Percentiles rank a stretch among this genome's conserved stretches.
Evolutionary conservation across 202 grass and related monocot genomes (phyloP).

Genomic region (Brachypodium distachyon): DNA sequence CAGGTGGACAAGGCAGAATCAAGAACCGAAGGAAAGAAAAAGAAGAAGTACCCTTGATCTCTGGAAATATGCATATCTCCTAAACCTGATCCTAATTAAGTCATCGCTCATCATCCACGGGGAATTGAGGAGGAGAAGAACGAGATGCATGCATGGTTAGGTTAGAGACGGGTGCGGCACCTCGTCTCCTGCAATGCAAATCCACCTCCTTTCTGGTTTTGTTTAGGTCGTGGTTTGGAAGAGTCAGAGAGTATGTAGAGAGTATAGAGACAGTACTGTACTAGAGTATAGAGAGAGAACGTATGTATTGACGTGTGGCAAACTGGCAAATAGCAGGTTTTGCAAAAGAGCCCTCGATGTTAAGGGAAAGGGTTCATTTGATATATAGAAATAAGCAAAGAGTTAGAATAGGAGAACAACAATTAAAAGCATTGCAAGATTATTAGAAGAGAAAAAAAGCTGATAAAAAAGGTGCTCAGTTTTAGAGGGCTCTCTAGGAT

Average conservation of each 20-base stretch:
- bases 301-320: too few species aligned
- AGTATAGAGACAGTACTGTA: neutral
- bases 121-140: neutral
- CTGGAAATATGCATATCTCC: neutral
- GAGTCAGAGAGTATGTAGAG: neutral
- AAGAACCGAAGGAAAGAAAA: neutral
- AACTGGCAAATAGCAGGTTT: neutral
- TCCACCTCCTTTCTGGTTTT: neutral
- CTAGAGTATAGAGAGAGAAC: neutral
- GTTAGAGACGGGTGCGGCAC: neutral
- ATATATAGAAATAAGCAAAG: neutral
- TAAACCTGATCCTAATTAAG: neutral
- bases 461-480: neutral
- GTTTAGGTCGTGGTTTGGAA: neutral
- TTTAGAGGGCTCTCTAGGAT: neutral
- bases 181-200: neutral
- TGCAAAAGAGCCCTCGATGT: neutral
- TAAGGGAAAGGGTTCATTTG: neutral
- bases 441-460: neutral
- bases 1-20: neutral
- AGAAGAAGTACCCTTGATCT: neutral
- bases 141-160: neutral
- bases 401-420: neutral
- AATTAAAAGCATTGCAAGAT: neutral
- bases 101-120: neutral